Evolutionary conservation across 257 asterid species (phyloP), one percentile per base, ranked within the genome.

Genomic region (Rauvolfia tetraphylla): DNA sequence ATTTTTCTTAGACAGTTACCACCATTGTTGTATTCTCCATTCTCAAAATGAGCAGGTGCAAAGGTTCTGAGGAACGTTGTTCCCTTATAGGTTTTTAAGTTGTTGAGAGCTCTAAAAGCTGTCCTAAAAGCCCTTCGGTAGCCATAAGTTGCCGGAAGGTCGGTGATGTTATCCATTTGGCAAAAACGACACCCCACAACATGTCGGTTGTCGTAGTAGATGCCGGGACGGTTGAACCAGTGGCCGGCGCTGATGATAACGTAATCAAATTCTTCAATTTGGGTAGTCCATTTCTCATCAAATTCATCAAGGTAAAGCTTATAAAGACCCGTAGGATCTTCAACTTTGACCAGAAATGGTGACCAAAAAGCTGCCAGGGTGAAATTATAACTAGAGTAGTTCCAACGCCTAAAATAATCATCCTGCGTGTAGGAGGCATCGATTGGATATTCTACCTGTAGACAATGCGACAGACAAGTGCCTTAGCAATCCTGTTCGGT

Each of bases 321-420:
- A 81, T 48, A 79, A 20, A 79, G 78, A 12, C 85, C 84, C n/a
- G 78, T 36, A 15, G 67, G 69, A 73, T 74, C 71, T 39, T 78
- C 49, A 42, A 77, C 74, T 31, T 63, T 86, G 8, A 88, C 88
- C 66, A 88, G 54, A 48, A 67, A 86, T 1, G 89, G 86, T 14
- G 90, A 67, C 90, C 90, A 86, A 51, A 78, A 88, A 20, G 86
- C 75, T 1, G 88, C 81, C 0, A 88, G 34, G 5, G 88, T 88
- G 79, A 88, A 88, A 67, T 88, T 88, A 80, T 85, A 85, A 0
- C 66, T 76, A 0, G 73, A 68, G 74, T 88, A 88, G 34, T 80
- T 86, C 92, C 92, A 88, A 3, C 85, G 82, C 61, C 71, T 82
- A 83, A 86, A 88, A 68, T 85, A 85, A 48, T 88, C 88, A 59